phyloP scores from a whole-genome alignment of 805 yeast genomes.

The Kazachstania viticola region DNA sequence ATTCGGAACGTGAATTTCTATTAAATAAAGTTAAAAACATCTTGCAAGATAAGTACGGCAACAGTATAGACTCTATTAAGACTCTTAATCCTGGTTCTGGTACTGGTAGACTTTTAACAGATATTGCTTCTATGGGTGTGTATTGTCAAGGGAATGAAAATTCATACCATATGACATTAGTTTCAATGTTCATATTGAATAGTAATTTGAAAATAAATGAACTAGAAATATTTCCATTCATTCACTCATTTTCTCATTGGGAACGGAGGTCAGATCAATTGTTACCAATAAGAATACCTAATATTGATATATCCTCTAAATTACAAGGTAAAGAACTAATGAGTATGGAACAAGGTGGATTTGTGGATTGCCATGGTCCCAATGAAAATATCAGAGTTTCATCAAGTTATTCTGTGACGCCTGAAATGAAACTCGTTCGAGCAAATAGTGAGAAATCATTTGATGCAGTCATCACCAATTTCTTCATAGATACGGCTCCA shows the following conservation, averaged over 20 bases:
- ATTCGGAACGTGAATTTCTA: constrained; percentile 28
- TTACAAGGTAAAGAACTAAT: constrained; percentile 30
- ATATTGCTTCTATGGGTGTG: constrained; percentile 38
- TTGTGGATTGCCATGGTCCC: constrained; percentile 50
- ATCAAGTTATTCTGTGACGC: constrained; percentile 13
- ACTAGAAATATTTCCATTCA: constrained; percentile 36
- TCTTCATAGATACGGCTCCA: constrained; percentile 46
- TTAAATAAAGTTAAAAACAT: constrained; percentile 11
- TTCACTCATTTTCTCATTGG: constrained; percentile 38
- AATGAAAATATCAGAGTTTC: constrained; percentile 13
- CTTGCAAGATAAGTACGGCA: not conserved
- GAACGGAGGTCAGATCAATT: constrained; percentile 32
- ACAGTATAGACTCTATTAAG: constrained; percentile 29
- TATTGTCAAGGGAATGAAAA: constrained; percentile 48
- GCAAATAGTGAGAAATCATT: constrained; percentile 28
- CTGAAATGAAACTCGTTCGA: constrained; percentile 23
- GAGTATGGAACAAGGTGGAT: constrained; percentile 60
- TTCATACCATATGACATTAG: constrained; percentile 48
- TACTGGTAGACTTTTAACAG: constrained; percentile 42
- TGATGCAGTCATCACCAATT: constrained; percentile 39
- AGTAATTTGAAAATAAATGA: constrained; percentile 29
- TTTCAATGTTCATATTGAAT: constrained; percentile 40
- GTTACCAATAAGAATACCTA: constrained; percentile 39
- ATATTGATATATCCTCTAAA: constrained; percentile 27
- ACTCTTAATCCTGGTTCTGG: constrained; percentile 49